Percentiles rank a stretch among this genome's conserved stretches.
phyloP scores from a whole-genome alignment of 306 rosid genomes.

The Crotalaria pallida region DNA sequence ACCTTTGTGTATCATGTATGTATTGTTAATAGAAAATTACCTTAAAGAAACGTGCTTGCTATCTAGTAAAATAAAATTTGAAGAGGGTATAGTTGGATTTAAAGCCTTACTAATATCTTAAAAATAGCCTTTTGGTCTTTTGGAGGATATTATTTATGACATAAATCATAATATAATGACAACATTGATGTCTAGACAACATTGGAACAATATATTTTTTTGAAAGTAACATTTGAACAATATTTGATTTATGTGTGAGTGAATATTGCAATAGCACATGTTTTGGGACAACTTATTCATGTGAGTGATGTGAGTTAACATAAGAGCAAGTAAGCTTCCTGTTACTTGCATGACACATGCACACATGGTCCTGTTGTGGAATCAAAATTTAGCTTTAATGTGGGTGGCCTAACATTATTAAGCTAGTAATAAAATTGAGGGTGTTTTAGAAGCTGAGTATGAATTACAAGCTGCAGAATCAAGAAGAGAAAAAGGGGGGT shows the following conservation, averaged over 20 bases:
- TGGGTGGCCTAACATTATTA: conserved; percentile 29
- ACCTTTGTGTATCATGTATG: no score
- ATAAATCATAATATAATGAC: no score
- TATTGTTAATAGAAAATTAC: neutral
- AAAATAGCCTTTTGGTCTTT: no score
- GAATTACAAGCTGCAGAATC: conserved; percentile 5
- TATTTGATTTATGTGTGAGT: no score
- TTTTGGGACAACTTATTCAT: no score
- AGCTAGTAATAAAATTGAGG: neutral
- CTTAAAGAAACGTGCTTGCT: neutral
- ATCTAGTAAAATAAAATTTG: neutral
- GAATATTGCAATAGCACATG: no score
- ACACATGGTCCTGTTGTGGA: conserved; percentile 26
- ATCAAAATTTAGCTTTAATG: conserved; percentile 17
- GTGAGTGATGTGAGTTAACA: no score
- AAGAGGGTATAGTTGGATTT: neutral
- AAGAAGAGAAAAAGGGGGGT: conserved; percentile 12
- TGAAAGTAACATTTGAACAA: no score
- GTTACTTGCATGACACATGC: conserved; percentile 39
- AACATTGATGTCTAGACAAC: no score
- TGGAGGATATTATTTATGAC: no score
- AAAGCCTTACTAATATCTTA: no score
- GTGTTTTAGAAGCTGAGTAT: neutral
- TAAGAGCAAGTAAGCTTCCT: conserved; percentile 4
- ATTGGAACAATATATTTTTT: no score